These are phyloP conservation scores for Suillus occidentalis DNA, from an alignment of 768 basidiomycete species.

Conservation along the genomic window DNA sequence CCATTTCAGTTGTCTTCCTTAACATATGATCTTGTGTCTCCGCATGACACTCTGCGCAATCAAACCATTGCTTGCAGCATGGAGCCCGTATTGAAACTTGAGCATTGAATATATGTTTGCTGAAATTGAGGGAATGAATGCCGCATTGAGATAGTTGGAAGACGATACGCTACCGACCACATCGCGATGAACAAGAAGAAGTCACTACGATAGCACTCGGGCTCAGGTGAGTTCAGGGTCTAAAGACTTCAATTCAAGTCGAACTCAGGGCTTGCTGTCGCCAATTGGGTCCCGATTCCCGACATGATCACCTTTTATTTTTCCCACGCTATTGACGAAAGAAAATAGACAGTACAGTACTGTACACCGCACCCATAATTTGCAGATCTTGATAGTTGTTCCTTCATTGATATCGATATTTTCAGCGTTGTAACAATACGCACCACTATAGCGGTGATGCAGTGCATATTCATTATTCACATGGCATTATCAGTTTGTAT, in stretches of 20 bases:
- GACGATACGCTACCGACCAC: slow-evolving; percentile 25
- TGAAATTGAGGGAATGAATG: slow-evolving; percentile 29
- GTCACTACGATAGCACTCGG: not conserved
- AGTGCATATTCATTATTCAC: not conserved
- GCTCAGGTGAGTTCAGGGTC: not conserved
- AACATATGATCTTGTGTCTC: slow-evolving; percentile 77
- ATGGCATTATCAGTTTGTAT: not conserved
- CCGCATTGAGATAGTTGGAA: not conserved
- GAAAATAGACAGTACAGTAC: not conserved
- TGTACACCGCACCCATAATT: not conserved
- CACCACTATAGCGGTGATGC: not conserved
- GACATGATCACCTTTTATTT: not conserved
- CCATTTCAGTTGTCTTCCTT: slow-evolving; percentile 78
- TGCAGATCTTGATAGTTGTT: not conserved
- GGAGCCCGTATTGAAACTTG: slow-evolving; percentile 96
- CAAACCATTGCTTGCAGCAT: slow-evolving; percentile 97
- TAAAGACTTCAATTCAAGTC: too few species aligned
- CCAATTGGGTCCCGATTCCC: not conserved
- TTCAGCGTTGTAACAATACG: not conserved
- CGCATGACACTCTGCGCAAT: slow-evolving; percentile 94
- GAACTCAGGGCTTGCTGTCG: not conserved
- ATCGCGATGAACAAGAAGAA: slow-evolving; percentile 11
- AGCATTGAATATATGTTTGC: slow-evolving; percentile 95
- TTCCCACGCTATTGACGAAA: not conserved
- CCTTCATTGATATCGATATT: not conserved